A percentile compares a stretch with the other conserved stretches of the same genome.
phyloP scores from a whole-genome alignment of 106 monocot species.

The Dioscorea alata region DNA sequence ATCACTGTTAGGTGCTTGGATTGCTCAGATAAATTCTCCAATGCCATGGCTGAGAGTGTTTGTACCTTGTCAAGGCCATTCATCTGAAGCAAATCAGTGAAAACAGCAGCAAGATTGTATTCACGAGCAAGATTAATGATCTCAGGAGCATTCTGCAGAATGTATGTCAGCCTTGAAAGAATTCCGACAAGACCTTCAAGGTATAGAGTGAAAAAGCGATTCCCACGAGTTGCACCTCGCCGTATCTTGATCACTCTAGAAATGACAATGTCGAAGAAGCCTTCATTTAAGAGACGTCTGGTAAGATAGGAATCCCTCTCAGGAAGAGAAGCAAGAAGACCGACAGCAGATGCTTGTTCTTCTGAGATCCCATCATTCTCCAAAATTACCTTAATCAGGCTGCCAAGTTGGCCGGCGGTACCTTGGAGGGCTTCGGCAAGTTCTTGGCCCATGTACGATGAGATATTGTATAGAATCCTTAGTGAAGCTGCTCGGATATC shows the following conservation, averaged over 20 bases:
- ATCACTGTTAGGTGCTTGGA: constrained; percentile 52
- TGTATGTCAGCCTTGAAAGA: constrained; percentile 65
- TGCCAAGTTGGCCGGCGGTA: constrained; percentile 54
- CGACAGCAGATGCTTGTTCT: constrained; percentile 77
- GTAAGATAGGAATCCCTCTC: constrained; percentile 60
- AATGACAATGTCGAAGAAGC: constrained; percentile 42
- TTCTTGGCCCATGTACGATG: constrained; percentile 76
- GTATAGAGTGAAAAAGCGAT: constrained; percentile 55
- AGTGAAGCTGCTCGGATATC: constrained; percentile 69
- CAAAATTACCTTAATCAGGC: constrained; percentile 52
- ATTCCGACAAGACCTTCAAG: constrained; percentile 72
- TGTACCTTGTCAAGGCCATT: constrained; percentile 75
- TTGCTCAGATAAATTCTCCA: constrained; percentile 77
- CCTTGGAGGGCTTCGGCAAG: constrained; percentile 51
- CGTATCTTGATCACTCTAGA: constrained; percentile 38
- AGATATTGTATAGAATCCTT: constrained; percentile 73
- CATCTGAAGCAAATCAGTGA: constrained; percentile 66
- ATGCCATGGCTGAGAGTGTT: constrained; percentile 50
- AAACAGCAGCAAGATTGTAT: constrained; percentile 52
- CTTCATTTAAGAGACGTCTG: constrained; percentile 44
- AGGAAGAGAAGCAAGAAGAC: constrained; percentile 69
- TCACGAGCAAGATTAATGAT: constrained; percentile 41
- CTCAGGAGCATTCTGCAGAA: constrained; percentile 43
- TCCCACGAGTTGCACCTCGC: constrained; percentile 51
- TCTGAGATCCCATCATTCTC: constrained; percentile 66